phyloP scores from a whole-genome alignment of 1,284 basidiomycete species.

The Thecaphora thlaspeos region DNA sequence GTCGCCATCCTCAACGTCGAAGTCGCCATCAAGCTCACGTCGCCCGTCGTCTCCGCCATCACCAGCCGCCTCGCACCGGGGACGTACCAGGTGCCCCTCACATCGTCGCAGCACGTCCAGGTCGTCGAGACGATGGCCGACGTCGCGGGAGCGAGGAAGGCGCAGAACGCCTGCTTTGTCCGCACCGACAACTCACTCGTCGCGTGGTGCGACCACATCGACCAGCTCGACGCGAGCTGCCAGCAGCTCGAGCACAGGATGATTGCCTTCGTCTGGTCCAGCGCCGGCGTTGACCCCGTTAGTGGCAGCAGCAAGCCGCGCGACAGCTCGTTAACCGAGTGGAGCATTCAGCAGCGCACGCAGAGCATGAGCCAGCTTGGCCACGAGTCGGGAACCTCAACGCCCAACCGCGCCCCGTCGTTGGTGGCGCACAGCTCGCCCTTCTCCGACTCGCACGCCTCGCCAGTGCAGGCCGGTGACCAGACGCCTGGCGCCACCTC shows the following conservation, averaged over 20 bases:
- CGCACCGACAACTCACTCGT: conserved; percentile 72
- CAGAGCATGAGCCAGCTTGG: conserved; percentile 14
- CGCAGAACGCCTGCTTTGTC: conserved; percentile 80
- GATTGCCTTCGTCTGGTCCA: conserved; percentile 73
- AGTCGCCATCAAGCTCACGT: conserved; percentile 75
- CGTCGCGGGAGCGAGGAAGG: conserved; percentile 72
- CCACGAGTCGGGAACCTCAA: conserved; percentile 1
- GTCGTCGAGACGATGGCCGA: conserved; percentile 63
- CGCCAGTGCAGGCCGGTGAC: neutral
- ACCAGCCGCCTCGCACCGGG: conserved; percentile 56
- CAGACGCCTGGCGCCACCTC: neutral
- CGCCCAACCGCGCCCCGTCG: conserved; percentile 1
- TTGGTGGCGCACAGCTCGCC: conserved; percentile 7
- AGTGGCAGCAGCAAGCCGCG: conserved; percentile 4
- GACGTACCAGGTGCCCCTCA: conserved; percentile 33
- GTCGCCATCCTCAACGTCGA: conserved; percentile 72
- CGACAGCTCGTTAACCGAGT: neutral
- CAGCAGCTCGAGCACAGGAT: conserved; percentile 72
- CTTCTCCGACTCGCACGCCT: conserved; percentile 14
- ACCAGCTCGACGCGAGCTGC: conserved; percentile 30
- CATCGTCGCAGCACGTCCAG: conserved; percentile 35
- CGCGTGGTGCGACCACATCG: conserved; percentile 74
- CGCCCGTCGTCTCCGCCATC: conserved; percentile 76
- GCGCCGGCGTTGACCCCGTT: conserved; percentile 4
- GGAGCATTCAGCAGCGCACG: conserved; percentile 2